Percentiles rank a stretch among this genome's conserved stretches.
These are phyloP conservation scores for Arthromyces matolae DNA, from an alignment of 768 basidiomycete genomes.

Conservation along the genomic window DNA sequence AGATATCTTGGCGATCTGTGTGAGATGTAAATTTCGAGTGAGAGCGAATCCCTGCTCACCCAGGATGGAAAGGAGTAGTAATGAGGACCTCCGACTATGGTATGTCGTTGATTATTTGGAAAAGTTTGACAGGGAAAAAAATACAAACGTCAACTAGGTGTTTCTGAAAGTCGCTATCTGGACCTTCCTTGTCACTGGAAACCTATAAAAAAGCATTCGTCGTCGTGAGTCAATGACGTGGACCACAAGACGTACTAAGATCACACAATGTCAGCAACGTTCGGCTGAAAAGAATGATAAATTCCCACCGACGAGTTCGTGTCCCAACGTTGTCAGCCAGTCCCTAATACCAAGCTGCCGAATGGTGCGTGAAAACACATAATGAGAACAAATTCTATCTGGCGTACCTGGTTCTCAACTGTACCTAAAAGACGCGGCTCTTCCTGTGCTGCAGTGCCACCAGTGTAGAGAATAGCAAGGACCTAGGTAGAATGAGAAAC, in stretches of 20 bases:
- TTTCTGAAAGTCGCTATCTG: slow-evolving; percentile 78
- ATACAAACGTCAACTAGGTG: slow-evolving; percentile 69
- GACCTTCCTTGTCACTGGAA: slow-evolving; percentile 79
- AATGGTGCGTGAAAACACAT: slow-evolving; percentile 1
- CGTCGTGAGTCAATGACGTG: background rate
- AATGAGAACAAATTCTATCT: background rate
- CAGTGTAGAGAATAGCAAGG: slow-evolving; percentile 72
- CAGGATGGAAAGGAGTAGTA: slow-evolving; percentile 85
- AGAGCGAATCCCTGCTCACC: slow-evolving; percentile 25
- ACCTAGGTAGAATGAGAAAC: slow-evolving; percentile 38
- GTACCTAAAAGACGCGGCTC: slow-evolving; percentile 80
- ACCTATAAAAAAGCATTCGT: slow-evolving; percentile 56
- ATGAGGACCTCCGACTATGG: slow-evolving; percentile 72
- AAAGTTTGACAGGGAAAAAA: background rate
- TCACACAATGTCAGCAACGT: background rate
- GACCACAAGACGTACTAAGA: slow-evolving; percentile 5
- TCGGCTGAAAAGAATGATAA: slow-evolving; percentile 17
- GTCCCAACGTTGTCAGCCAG: slow-evolving; percentile 69
- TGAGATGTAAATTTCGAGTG: background rate
- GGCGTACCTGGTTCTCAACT: slow-evolving; percentile 66
- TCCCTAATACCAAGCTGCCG: slow-evolving; percentile 71
- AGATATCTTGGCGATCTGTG: slow-evolving; percentile 47
- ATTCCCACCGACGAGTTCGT: slow-evolving; percentile 77
- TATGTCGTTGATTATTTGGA: background rate
- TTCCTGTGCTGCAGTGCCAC: slow-evolving; percentile 57